Evolutionary conservation across 2,329 filamentous ascomycete genomes (phyloP).

Genomic region (Colletotrichum liaoningense): DNA sequence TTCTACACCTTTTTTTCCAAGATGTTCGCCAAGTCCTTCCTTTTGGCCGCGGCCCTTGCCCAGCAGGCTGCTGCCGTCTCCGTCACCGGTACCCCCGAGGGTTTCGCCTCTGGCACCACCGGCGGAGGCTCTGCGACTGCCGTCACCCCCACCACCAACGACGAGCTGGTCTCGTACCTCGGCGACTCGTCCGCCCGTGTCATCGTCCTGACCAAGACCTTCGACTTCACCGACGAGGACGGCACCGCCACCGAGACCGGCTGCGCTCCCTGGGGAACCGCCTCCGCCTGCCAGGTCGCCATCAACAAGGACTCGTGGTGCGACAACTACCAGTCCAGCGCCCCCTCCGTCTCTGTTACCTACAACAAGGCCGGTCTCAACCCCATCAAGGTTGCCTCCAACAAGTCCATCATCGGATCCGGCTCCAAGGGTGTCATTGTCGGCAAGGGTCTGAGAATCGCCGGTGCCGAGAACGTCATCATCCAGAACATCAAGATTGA

Average conservation of each 20-base stretch:
- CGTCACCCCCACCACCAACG: constrained; percentile 64
- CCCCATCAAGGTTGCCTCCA: constrained; percentile 64
- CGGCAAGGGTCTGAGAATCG: constrained; percentile 66
- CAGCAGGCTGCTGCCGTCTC: constrained; percentile 35
- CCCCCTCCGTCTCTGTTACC: constrained; percentile 56
- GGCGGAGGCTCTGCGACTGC: constrained; percentile 67
- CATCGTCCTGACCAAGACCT: constrained; percentile 68
- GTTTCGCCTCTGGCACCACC: constrained; percentile 64
- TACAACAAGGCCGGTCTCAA: constrained; percentile 64
- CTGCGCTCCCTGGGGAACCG: constrained; percentile 67
- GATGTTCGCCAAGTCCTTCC: constrained; percentile 31
- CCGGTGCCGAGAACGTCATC: constrained; percentile 60
- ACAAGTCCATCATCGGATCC: constrained; percentile 68
- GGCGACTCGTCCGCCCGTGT: constrained; percentile 63
- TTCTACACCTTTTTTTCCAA: background rate
- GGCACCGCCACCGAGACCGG: constrained; percentile 63
- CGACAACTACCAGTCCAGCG: constrained; percentile 66
- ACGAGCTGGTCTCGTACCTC: constrained; percentile 70
- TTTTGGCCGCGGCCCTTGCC: constrained; percentile 30
- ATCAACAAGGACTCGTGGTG: constrained; percentile 69
- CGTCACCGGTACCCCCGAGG: constrained; percentile 52
- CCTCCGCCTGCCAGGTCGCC: constrained; percentile 64
- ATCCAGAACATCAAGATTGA: constrained; percentile 63
- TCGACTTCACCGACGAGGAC: constrained; percentile 67
- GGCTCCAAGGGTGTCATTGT: constrained; percentile 66